These are phyloP conservation scores for Psilocybe tampanensis DNA, from an alignment of 768 basidiomycete genomes.

Conservation along the genomic window DNA sequence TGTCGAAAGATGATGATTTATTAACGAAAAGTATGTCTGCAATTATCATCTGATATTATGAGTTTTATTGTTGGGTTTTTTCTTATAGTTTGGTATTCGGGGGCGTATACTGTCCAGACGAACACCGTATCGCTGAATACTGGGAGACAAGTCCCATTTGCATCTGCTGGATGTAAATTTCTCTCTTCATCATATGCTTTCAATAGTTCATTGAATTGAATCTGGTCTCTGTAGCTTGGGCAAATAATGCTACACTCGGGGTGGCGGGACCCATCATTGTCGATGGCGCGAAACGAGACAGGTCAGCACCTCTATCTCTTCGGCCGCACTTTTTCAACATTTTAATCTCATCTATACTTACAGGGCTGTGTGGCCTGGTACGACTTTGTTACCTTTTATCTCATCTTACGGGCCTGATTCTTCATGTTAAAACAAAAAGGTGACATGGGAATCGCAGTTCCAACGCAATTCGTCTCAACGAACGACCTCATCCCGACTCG, in stretches of 20 bases:
- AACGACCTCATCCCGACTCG: slow-evolving; percentile 57
- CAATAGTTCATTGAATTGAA: neutral
- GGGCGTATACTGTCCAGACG: slow-evolving; percentile 64
- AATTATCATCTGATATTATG: neutral
- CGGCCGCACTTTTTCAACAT: neutral
- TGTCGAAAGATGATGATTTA: slow-evolving; percentile 47
- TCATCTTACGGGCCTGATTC: neutral
- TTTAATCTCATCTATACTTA: neutral
- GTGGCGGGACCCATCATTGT: slow-evolving; percentile 63
- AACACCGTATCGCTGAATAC: slow-evolving; percentile 54
- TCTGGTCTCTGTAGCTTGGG: slow-evolving; percentile 41
- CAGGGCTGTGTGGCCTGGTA: slow-evolving; percentile 63
- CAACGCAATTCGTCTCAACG: slow-evolving; percentile 62
- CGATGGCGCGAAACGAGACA: slow-evolving; percentile 61
- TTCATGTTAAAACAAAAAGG: slow-evolving; percentile 27
- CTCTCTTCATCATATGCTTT: too few relatives aligned
- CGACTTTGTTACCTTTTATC: neutral
- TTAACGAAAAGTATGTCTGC: slow-evolving; percentile 46
- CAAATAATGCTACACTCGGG: slow-evolving; percentile 55
- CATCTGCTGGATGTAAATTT: slow-evolving; percentile 42
- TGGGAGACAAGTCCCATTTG: slow-evolving; percentile 50
- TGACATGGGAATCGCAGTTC: slow-evolving; percentile 66
- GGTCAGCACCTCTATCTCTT: slow-evolving; percentile 25
- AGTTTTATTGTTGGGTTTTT: neutral
- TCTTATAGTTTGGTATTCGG: slow-evolving; percentile 56